phyloP scores from a whole-genome alignment of 805 yeast genomes.

The Zygosaccharomyces pseudorouxii region DNA sequence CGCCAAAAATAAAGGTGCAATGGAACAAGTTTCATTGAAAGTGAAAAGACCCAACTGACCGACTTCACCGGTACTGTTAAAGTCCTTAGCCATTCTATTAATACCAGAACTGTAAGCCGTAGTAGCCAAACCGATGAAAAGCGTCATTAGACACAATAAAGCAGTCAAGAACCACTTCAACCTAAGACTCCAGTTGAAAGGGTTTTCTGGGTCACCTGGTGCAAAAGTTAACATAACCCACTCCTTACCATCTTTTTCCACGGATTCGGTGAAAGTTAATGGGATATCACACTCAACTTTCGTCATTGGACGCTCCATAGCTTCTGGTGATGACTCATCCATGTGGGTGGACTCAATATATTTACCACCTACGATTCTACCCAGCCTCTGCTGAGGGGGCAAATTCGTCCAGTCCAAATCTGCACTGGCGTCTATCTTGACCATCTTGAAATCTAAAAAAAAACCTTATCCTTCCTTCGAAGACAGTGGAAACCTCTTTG shows the following conservation, averaged over 20 bases:
- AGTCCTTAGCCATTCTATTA: not conserved
- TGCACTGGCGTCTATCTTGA: slow-evolving; percentile 5
- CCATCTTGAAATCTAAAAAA: not conserved
- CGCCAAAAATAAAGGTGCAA: slow-evolving; percentile 1
- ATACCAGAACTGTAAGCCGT: slow-evolving; percentile 2
- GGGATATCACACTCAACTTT: slow-evolving; percentile 2
- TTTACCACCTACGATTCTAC: slow-evolving; percentile 2
- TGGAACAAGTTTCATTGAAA: not conserved
- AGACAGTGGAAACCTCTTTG: not conserved
- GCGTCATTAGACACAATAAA: not conserved
- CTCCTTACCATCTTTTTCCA: slow-evolving; percentile 1
- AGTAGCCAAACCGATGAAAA: not conserved
- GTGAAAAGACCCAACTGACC: slow-evolving; percentile 3
- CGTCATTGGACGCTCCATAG: not conserved
- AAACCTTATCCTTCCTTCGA: not conserved
- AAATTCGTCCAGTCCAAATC: slow-evolving; percentile 5
- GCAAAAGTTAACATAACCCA: slow-evolving; percentile 5
- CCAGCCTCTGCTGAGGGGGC: slow-evolving; percentile 5
- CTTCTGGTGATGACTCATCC: not conserved
- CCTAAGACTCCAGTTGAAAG: not conserved
- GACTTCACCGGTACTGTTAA: not conserved
- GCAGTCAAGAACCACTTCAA: slow-evolving; percentile 1
- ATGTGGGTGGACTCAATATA: not conserved
- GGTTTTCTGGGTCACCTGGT: not conserved
- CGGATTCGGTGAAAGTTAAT: slow-evolving; percentile 1